Base-by-base conservation (phyloP, 768 basidiomycete species). In the Chlorophyllum brunneum region DNA sequence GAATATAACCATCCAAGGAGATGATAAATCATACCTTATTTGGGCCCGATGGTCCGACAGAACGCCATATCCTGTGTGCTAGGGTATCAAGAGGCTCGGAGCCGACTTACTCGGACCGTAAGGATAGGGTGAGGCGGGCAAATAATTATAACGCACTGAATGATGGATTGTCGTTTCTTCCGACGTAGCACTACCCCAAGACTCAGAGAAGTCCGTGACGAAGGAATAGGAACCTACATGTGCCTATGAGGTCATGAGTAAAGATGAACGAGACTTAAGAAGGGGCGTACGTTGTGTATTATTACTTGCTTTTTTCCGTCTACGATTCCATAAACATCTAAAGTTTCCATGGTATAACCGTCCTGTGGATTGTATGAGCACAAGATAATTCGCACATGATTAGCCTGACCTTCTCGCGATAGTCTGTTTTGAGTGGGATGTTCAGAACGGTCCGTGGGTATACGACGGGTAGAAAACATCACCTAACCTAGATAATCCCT, bases 11-110 rank as follows among this genome's bases (percentile, higher is more conserved):
- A 5, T 36, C 7, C 34, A 36, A n/a, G 3, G 37, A 22, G 7
- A 2, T 48, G 18, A n/a, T 22, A 13, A 20, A n/a, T n/a, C 10
- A 33, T 42, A 88, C 93, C 74, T 93, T 95, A 72, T 98, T 98
- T 2, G 72, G 79, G 0, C 95, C 95, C 0, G 94, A 97, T 0
- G 94, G 93, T 0, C 95, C 95, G 0, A 82, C 76, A 0, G 88
- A 84, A 22, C 68, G 66, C 78, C 83, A 86, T 44, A 98, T 95
- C 3, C 73, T 73, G 27, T 77, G 61, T 0, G 92, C 83, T 3
- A 95, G 79, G 2, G 59, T 51, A 33, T 83, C 79, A n/a, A 93
- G 69, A 0, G 87, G 82, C 64, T 95, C 89, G 5, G 87, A 85
- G 2, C 91, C 94, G 41, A 92, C 94, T 95, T 11, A 41, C 40